These are phyloP conservation scores for Leishmania turanica DNA, from an alignment of 208 protist species.

Conservation along the genomic window DNA sequence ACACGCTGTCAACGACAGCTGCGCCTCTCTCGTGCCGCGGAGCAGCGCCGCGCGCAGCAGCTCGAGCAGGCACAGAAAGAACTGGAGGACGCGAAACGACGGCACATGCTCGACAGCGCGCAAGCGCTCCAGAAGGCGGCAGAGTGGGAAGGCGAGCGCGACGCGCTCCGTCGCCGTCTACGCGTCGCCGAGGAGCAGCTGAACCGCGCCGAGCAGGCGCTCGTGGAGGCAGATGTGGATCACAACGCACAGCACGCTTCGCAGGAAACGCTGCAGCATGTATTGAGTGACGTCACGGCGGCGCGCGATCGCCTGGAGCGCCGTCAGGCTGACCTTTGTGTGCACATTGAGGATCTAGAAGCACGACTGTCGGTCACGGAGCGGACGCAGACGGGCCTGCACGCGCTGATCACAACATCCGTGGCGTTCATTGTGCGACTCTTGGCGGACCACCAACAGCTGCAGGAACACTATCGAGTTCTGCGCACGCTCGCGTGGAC, in stretches of 20 bases:
- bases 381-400: slow-evolving; percentile 5
- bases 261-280: background rate
- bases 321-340: slow-evolving; percentile 11
- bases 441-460: slow-evolving; percentile 6
- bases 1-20: slow-evolving; percentile 8
- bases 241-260: slow-evolving; percentile 3
- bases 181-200: slow-evolving; percentile 4
- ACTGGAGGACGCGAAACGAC: slow-evolving; percentile 12
- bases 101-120: background rate
- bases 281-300: background rate
- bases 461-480: slow-evolving; percentile 4
- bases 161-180: slow-evolving; percentile 10
- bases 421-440: slow-evolving; percentile 7
- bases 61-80: slow-evolving; percentile 34
- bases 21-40: slow-evolving; percentile 10
- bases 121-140: slow-evolving; percentile 2
- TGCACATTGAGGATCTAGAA: slow-evolving; percentile 33
- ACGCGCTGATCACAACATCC: slow-evolving; percentile 8
- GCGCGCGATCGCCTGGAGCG: slow-evolving; percentile 10
- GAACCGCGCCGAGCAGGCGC: slow-evolving; percentile 1
- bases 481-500: background rate
- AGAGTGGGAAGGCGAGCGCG: slow-evolving; percentile 10
- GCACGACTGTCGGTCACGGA: slow-evolving; percentile 2
- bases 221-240: slow-evolving; percentile 14
- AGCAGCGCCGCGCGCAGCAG: slow-evolving; percentile 11